Conservation (phyloP, 78 protist species). For the Emiliania huxleyi region DNA sequence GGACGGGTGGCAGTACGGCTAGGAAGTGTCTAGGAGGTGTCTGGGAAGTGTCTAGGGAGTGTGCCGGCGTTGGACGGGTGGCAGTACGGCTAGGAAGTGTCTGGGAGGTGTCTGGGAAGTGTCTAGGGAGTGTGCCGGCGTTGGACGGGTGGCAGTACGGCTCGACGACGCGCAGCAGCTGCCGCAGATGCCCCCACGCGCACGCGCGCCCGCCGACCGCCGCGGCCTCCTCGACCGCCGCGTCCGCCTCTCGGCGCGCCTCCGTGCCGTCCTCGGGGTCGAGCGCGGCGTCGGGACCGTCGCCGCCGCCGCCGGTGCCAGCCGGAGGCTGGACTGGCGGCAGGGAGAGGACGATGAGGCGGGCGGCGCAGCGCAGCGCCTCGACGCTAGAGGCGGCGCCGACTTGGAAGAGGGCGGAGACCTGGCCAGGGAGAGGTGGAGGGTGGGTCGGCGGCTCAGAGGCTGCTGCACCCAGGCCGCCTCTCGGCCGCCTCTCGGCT, state of each 20-base stretch:
- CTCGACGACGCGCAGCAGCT: neutral
- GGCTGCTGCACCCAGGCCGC: too few relatives aligned
- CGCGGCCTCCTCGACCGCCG: neutral
- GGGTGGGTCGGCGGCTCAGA: too few relatives aligned
- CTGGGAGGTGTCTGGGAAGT: too few relatives aligned
- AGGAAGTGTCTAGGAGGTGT: too few relatives aligned
- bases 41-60: too few relatives aligned
- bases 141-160: constrained; percentile 26
- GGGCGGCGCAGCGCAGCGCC: constrained; percentile 16
- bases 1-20: too few relatives aligned
- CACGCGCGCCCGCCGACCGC: neutral
- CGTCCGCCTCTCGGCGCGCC: neutral
- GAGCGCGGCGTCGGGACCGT: neutral
- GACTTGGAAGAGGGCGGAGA: neutral
- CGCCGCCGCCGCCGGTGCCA: neutral
- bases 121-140: neutral
- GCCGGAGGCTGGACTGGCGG: neutral
- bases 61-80: constrained; percentile 28
- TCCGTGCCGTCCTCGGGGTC: neutral
- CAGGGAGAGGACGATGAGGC: neutral
- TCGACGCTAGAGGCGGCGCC: neutral
- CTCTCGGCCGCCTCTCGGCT: too few relatives aligned
- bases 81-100: too few relatives aligned
- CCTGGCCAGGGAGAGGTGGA: too few relatives aligned
- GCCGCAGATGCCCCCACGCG: neutral